Evolutionary conservation across 805 yeast genomes (phyloP).

Genomic region (Nakazawaea ambrosiae): DNA sequence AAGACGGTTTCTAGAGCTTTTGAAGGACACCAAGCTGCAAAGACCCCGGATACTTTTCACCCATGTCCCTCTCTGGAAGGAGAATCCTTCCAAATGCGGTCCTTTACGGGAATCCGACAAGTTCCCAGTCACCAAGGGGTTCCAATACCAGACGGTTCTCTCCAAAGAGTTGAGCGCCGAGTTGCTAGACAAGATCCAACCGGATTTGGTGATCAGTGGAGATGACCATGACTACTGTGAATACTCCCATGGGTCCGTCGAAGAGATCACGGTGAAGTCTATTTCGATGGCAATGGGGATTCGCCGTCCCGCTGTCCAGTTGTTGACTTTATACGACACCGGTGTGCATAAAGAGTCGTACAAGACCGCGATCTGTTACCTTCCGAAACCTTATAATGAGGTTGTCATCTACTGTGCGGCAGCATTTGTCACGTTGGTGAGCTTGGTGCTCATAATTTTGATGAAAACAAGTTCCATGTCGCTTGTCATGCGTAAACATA

Average conservation of each 20-base stretch:
- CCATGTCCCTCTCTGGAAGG: slow-evolving; percentile 80
- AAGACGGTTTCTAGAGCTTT: slow-evolving; percentile 37
- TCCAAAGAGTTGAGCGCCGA: slow-evolving; percentile 49
- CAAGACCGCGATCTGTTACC: slow-evolving; percentile 28
- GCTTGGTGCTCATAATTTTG: slow-evolving; percentile 2
- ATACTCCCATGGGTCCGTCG: slow-evolving; percentile 40
- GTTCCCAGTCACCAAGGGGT: slow-evolving; percentile 69
- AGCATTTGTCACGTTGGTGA: slow-evolving; percentile 22
- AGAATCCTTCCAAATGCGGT: slow-evolving; percentile 59
- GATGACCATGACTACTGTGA: slow-evolving; percentile 97
- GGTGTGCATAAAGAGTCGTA: slow-evolving; percentile 2
- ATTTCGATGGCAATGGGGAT: slow-evolving; percentile 92
- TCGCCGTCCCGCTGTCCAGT: slow-evolving; percentile 66
- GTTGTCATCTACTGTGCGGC: slow-evolving; percentile 28
- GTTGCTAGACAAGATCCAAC: slow-evolving; percentile 51
- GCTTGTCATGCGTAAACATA: background rate
- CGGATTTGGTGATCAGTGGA: slow-evolving; percentile 75
- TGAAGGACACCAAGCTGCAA: slow-evolving; percentile 23
- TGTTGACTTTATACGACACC: slow-evolving; percentile 45
- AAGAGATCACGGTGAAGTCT: slow-evolving; percentile 77
- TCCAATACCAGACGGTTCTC: slow-evolving; percentile 84
- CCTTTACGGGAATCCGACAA: slow-evolving; percentile 60
- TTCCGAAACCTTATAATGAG: slow-evolving; percentile 39
- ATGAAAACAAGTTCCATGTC: slow-evolving; percentile 6
- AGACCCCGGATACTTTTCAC: slow-evolving; percentile 67